Evolutionary conservation across 2,329 filamentous ascomycete genomes (phyloP), one percentile per base, ranked within the genome.

Genomic region (Penicillium expansum): DNA sequence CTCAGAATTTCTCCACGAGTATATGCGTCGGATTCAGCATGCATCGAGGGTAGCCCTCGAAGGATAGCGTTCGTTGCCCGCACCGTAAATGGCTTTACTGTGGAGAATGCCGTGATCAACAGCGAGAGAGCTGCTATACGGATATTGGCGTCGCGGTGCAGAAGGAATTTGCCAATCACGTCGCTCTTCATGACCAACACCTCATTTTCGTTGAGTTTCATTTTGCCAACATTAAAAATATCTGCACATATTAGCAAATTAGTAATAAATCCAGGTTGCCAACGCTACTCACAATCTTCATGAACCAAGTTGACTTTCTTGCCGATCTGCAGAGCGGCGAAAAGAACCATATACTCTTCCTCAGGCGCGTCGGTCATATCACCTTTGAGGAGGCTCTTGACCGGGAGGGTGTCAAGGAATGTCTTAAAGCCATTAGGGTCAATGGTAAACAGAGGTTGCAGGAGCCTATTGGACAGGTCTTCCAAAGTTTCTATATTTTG

Each of bases 11-110:
- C 91, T 56, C 92, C 88, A 55, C 94, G 86, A 62, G 92, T 89
- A 66, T 93, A 91, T 6, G 93, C 87, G 69, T 97, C 92, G 0
- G 90, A 86, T 61, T 97, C 92, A 3, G 91, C 85, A 69, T 95
- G 88, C 61, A 93, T 85, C 16, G 87, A 83, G 1, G 83, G 81
- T 4, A 97, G 75, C 57, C 90, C 85, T 33, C 77, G 79, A 52
- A 81, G 81, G 2, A 97, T 77, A 13, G 88, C 80, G 3, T 76
- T 71, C 3, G 97, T 78, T 0, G 87, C 82, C 10, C 77, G 80
- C 0, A 75, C 67, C 0, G 87, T 87, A 51, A 95, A 86, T 1
- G 91, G 88, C 51, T 85, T 86, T 3, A 89, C 91, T 0, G 87
- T 87, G 2, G 89, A 85, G 10, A 86, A 85, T 0, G 91, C 93